Conservation (phyloP, 2,329 filamentous ascomycete genomes). For the Monosporascus cannonballus region DNA sequence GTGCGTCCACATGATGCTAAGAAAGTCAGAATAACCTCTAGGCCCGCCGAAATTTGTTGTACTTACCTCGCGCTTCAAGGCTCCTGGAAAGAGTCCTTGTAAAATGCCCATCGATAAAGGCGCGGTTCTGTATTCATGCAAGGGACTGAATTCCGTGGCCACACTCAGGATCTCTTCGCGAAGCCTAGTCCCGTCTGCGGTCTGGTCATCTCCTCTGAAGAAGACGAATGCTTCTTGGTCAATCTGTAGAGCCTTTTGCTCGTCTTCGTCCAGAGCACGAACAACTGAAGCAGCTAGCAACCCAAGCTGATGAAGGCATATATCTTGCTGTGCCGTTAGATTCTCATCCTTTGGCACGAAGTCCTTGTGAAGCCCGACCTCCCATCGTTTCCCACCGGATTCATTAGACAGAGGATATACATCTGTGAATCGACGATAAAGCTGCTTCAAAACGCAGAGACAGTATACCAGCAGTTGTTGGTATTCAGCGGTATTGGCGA, state of each 20-base stretch:
- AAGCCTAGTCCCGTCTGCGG: neutral
- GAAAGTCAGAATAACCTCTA: slow-evolving; percentile 1
- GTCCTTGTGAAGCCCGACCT: slow-evolving; percentile 11
- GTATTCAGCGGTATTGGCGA: slow-evolving; percentile 1
- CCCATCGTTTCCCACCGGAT: neutral
- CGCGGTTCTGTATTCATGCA: slow-evolving; percentile 17
- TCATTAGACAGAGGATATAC: neutral
- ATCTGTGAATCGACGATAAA: slow-evolving; percentile 24
- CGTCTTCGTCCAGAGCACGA: slow-evolving; percentile 15
- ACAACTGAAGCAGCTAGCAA: slow-evolving; percentile 22
- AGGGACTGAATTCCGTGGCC: slow-evolving; percentile 8
- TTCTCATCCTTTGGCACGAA: slow-evolving; percentile 2
- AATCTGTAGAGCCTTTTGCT: slow-evolving; percentile 19
- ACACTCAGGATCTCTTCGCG: neutral
- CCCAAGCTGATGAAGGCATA: slow-evolving; percentile 21
- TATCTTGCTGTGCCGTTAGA: slow-evolving; percentile 13
- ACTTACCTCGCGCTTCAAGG: slow-evolving; percentile 18
- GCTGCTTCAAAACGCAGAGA: slow-evolving; percentile 20
- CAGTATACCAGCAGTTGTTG: slow-evolving; percentile 18
- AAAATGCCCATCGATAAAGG: slow-evolving; percentile 25
- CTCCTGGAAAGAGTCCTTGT: slow-evolving; percentile 21
- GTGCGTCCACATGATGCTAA: slow-evolving; percentile 13
- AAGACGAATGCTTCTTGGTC: slow-evolving; percentile 16
- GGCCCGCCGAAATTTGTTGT: neutral
- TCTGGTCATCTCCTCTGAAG: slow-evolving; percentile 12